Evolutionary conservation across 1,284 basidiomycete species (phyloP), one percentile per base, ranked within the genome.

Genomic region (Ceraceosorus guamensis): DNA sequence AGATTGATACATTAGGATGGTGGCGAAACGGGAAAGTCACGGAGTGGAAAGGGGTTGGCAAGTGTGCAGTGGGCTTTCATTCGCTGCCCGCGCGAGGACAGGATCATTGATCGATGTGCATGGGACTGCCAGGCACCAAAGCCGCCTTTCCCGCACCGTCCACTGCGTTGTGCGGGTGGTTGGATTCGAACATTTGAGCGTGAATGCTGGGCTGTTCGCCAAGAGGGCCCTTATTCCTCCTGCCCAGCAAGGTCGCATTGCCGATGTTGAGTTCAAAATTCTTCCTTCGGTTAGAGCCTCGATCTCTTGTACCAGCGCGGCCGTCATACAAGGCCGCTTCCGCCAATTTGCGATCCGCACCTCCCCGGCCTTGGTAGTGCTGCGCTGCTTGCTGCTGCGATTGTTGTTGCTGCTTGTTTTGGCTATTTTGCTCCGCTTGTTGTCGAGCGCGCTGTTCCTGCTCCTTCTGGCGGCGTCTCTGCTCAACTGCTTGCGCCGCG

Each of bases 271-370:
- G 65, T 44, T 68, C 66, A 46, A 75, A 75, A 35, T 60, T 65
- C n/a, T 66, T 62, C 54, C 63, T 67, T 13, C 61, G 56, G 0
- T 57, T 56, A 45, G 51, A 55, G 14, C 69, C 69, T 7, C 70
- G 66, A 47, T 71, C 70, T 8, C 68, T 51, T 7, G 62, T 67
- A 11, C 70, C 70, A 14, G 70, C 70, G 11, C 70, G 60, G 16
- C 70, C 70, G 1, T 71, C 70, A 59, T 71, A 71, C 50, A 71
- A 52, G 24, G 64, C 66, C 13, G 78, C 77, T 67, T 81, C 78
- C 52, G 79, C 57, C 8, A 70, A 53, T 30, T 65, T 63, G 10
- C 67, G 60, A 46, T 71, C 70, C 10, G 70, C 70, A 2, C 70
- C 70, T 13, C 70, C 70, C 5, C 68, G 62, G 13, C 70, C 70